phyloP scores from a whole-genome alignment of 2,329 filamentous ascomycete genomes.

The Cladosporium sp. region DNA sequence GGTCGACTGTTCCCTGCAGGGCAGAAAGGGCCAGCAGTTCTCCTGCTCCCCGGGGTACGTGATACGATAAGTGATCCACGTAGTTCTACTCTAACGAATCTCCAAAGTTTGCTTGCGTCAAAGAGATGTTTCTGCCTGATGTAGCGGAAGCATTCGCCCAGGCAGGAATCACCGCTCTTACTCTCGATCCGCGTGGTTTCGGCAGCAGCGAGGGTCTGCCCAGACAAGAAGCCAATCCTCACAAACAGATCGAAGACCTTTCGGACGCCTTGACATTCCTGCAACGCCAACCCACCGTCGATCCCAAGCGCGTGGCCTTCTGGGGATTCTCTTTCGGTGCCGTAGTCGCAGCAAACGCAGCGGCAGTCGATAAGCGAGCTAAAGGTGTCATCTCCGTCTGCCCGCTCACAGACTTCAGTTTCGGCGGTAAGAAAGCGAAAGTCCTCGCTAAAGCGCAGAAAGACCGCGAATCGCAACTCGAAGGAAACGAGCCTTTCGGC shows the following conservation, averaged over 20 bases:
- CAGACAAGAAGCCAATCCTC: conserved; percentile 43
- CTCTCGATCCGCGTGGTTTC: conserved; percentile 43
- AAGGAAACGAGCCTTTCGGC: conserved; percentile 43
- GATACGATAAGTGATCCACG: not conserved
- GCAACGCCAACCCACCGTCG: conserved; percentile 31
- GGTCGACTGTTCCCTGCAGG: not conserved
- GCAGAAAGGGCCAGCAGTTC: not conserved
- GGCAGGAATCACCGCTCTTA: conserved; percentile 40
- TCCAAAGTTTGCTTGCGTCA: conserved; percentile 36
- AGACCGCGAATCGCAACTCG: conserved; percentile 45
- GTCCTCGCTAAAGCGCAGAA: conserved; percentile 38
- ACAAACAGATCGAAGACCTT: conserved; percentile 38
- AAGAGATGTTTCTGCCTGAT: conserved; percentile 40
- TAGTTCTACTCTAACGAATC: not conserved
- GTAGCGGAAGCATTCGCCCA: conserved; percentile 40
- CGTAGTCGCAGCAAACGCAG: conserved; percentile 33
- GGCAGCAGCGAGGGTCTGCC: conserved; percentile 44
- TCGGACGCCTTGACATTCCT: conserved; percentile 44
- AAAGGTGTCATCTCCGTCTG: conserved; percentile 34
- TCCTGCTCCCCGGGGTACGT: not conserved
- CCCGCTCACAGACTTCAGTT: conserved; percentile 27
- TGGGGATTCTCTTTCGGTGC: conserved; percentile 44
- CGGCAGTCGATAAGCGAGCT: conserved; percentile 39
- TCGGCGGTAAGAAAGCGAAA: conserved; percentile 22
- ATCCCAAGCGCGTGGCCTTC: conserved; percentile 37